These are phyloP conservation scores for Medicago ruthenica DNA, from an alignment of 306 rosid species.

Conservation along the genomic window DNA sequence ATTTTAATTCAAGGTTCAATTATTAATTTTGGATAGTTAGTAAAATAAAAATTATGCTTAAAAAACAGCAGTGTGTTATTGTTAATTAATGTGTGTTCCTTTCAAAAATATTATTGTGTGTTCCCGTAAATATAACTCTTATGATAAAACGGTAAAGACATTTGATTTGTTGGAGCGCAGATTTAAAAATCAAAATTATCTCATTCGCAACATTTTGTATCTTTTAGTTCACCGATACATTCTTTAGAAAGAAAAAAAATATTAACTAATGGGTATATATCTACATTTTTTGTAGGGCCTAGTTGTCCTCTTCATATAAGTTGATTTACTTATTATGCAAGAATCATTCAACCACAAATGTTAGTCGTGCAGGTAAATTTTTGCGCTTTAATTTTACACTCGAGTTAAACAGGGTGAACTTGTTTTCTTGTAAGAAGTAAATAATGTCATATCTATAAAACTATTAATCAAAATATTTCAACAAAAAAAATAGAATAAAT, in stretches of 20 bases:
- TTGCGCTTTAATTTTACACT: not conserved
- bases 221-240: too few species aligned
- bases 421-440: not conserved
- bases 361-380: not conserved
- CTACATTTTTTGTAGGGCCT: not conserved
- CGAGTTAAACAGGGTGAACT: not conserved
- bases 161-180: too few species aligned
- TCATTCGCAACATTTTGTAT: too few species aligned
- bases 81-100: not conserved
- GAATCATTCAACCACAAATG: not conserved
- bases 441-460: not conserved
- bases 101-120: not conserved
- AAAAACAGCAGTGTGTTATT: too few species aligned
- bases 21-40: too few species aligned
- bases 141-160: too few species aligned
- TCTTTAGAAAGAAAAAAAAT: too few species aligned
- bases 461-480: not conserved
- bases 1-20: too few species aligned
- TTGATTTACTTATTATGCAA: not conserved
- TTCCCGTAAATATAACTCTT: too few species aligned
- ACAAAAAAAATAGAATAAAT: not conserved
- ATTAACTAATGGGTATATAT: not conserved
- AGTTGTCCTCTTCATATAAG: slow-evolving; percentile 11
- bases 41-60: too few species aligned
- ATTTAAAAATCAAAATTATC: too few species aligned